phyloP scores from a whole-genome alignment of 2,329 filamentous ascomycete species.

The Epichloe amarillans region DNA sequence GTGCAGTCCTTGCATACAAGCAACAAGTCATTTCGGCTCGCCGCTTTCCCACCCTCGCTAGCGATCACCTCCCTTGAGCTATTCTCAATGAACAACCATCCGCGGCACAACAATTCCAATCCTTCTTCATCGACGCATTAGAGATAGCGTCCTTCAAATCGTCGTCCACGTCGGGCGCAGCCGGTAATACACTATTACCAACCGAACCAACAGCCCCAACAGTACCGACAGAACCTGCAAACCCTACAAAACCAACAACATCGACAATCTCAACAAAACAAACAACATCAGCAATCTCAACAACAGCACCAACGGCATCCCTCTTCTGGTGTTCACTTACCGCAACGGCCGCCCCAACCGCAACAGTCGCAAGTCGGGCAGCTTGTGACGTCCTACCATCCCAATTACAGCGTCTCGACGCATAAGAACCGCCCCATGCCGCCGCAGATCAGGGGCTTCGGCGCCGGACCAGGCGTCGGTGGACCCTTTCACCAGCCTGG shows the following conservation, averaged over 20 bases:
- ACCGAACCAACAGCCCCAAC: not conserved
- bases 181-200: too few species aligned
- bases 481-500: constrained; percentile 32
- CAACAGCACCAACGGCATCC: not conserved
- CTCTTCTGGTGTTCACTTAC: not conserved
- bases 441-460: constrained; percentile 26
- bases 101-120: constrained; percentile 7
- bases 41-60: not conserved
- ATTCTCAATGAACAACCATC: constrained; percentile 10
- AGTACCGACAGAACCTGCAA: not conserved
- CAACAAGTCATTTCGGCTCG: not conserved
- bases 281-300: not conserved
- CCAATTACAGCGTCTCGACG: not conserved
- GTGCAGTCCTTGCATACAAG: not conserved
- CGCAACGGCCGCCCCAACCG: not conserved
- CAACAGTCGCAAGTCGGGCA: not conserved
- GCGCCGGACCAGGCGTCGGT: constrained; percentile 23
- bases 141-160: constrained; percentile 9
- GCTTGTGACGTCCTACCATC: not conserved
- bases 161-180: not conserved
- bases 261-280: not conserved
- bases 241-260: too few species aligned
- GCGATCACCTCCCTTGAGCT: not conserved
- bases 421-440: constrained; percentile 16
- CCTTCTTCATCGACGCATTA: constrained; percentile 16